A percentile compares a stretch with the other conserved stretches of the same genome.
Conservation (phyloP, 108 stramenopile genomes). For the Conticribra weissflogii region DNA sequence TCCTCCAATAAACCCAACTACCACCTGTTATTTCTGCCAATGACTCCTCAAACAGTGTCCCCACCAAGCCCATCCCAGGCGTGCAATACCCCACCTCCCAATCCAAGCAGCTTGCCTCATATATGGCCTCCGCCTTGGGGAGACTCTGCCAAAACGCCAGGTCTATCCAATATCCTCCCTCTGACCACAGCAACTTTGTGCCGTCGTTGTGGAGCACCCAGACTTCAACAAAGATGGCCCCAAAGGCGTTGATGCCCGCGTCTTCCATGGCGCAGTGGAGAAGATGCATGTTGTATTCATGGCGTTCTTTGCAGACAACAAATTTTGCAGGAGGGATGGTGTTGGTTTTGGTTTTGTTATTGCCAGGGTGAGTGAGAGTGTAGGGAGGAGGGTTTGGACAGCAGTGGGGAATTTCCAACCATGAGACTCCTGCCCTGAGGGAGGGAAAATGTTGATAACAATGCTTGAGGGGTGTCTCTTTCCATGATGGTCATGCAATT, state of each 20-base stretch:
- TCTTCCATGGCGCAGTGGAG: slow-evolving; percentile 30
- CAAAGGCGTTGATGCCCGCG: slow-evolving; percentile 55
- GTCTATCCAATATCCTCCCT: slow-evolving; percentile 39
- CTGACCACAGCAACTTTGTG: slow-evolving; percentile 35
- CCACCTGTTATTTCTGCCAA: not conserved
- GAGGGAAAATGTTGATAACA: too few species aligned
- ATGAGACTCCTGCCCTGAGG: too few species aligned
- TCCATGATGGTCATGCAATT: too few species aligned
- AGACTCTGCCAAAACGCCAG: slow-evolving; percentile 11
- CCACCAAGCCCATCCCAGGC: slow-evolving; percentile 26
- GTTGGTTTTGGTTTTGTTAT: too few species aligned
- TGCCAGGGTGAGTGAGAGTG: too few species aligned
- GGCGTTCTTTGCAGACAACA: too few species aligned
- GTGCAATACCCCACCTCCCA: slow-evolving; percentile 12
- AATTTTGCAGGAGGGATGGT: too few species aligned
- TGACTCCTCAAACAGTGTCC: slow-evolving; percentile 19
- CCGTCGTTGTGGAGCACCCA: slow-evolving; percentile 46
- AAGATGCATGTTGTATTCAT: slow-evolving; percentile 19
- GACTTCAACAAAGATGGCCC: slow-evolving; percentile 53
- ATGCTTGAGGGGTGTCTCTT: too few species aligned
- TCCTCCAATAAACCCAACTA: not conserved
- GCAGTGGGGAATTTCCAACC: too few species aligned
- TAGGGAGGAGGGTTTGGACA: too few species aligned
- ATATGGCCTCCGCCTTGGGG: not conserved
- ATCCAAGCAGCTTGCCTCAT: not conserved